Evolutionary conservation across 768 basidiomycete genomes (phyloP), one percentile per base, ranked within the genome.

Genomic region (Kwoniella sp.): DNA sequence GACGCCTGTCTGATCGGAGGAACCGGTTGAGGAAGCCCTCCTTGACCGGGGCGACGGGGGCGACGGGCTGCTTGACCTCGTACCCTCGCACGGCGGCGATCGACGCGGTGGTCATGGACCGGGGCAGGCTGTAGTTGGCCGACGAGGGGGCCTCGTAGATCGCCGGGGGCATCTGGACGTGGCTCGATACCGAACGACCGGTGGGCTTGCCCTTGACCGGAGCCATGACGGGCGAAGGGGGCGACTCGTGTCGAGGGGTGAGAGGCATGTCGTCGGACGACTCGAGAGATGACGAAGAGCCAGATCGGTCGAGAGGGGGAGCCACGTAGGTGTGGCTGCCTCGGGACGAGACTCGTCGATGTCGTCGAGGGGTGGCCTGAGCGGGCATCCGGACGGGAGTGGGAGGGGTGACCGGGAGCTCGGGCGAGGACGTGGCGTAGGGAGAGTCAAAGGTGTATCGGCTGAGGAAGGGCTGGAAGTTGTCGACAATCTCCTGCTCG

Each of bases 301-400:
- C 62, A 10, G 69, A 71, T 52, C 72, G 64, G 50, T 73, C 72
- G 53, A 73, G 65, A 28, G 70, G 65, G 29, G 72, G 72, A 17
- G 69, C 67, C 29, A 58, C 51, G 57, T 67, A 69, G 36, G 62
- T 56, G 40, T 56, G 47, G 34, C 44, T 33, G 8, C 54, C 64
- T 23, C 58, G 50, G 15, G 62, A 62, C 10, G 56, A 51, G 37
- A 50, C 43, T 14, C 72, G 67, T 41, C 61, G 56, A 37, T 70
- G 69, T 36, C 63, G 50, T 39, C 33, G 15, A 20, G 64, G 50
- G 11, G 43, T 36, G 8, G 48, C 22, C 29, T 56, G 47, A 26
- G 36, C 20, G 33, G 53, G 34, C 37, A 53, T 29, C 42, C 64
- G 56, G 48, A 65, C 47, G 39, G 64, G 60, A 15, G 59, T 59